Conservation (phyloP, 1,284 basidiomycete genomes). For the Ganoderma lucidum region DNA sequence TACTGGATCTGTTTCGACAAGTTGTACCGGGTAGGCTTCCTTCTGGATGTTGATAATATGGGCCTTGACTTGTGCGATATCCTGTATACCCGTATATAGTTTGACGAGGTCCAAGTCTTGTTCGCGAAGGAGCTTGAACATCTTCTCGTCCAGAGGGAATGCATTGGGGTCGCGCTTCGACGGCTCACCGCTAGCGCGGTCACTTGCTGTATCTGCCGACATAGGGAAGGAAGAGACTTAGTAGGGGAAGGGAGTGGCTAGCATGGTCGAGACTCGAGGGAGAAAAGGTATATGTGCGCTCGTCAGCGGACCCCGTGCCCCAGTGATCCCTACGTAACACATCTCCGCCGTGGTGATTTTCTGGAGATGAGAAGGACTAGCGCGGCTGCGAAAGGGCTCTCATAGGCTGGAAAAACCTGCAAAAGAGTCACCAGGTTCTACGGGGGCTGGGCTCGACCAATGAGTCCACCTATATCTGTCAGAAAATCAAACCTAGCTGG, state of each 20-base stretch:
- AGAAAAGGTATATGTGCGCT: not conserved
- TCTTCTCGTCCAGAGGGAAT: not conserved
- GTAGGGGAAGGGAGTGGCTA: not conserved
- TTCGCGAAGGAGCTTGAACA: not conserved
- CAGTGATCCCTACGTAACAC: not conserved
- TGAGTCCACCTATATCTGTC: not conserved
- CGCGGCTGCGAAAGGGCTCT: not conserved
- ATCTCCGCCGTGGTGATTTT: not conserved
- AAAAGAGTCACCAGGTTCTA: not conserved
- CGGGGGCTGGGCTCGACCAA: too few relatives aligned
- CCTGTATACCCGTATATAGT: not conserved
- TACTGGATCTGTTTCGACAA: not conserved
- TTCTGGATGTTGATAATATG: not conserved
- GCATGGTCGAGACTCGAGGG: not conserved
- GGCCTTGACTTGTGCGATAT: not conserved
- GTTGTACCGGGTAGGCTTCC: not conserved
- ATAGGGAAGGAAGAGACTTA: not conserved
- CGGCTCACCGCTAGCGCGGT: not conserved
- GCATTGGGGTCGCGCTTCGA: not conserved
- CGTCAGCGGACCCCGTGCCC: not conserved
- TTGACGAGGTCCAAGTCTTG: not conserved
- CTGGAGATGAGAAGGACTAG: not conserved
- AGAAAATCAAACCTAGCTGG: not conserved
- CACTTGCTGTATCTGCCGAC: not conserved
- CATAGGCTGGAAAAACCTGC: not conserved